Evolutionary conservation across 2,329 filamentous ascomycete species (phyloP).

Genomic region (Orbilia brochopaga): DNA sequence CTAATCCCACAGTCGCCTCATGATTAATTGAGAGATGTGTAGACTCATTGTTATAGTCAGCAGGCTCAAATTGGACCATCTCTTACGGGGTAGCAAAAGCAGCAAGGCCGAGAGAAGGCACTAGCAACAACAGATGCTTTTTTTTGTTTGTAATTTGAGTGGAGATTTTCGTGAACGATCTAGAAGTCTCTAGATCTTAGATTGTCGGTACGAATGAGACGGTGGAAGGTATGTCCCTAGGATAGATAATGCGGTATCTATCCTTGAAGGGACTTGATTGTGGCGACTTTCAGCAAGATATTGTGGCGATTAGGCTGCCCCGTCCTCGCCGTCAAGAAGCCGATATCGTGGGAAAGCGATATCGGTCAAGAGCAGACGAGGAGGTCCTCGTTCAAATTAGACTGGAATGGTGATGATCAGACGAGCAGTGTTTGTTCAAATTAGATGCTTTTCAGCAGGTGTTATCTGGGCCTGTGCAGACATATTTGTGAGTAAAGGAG

Average conservation of each 20-base stretch:
- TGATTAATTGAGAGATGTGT: conserved; percentile 96
- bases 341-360: conserved; percentile 74
- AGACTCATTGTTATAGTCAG: conserved; percentile 73
- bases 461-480: conserved; percentile 69
- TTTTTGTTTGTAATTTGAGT: conserved; percentile 10
- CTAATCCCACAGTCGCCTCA: conserved; percentile 87
- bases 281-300: conserved; percentile 93
- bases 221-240: conserved; percentile 18
- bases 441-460: conserved; percentile 54
- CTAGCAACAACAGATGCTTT: conserved; percentile 1
- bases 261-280: conserved; percentile 63
- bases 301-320: conserved; percentile 69
- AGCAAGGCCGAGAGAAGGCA: conserved; percentile 8
- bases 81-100: conserved; percentile 17
- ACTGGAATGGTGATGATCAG: conserved; percentile 64
- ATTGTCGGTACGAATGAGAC: neutral
- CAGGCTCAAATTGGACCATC: conserved; percentile 48
- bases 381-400: conserved; percentile 57
- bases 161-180: conserved; percentile 2
- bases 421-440: conserved; percentile 38
- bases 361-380: conserved; percentile 83
- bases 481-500: conserved; percentile 30
- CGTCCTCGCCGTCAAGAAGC: conserved; percentile 67
- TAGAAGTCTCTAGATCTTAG: neutral
- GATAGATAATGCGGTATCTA: conserved; percentile 54